Evolutionary conservation across 805 yeast genomes (phyloP).

Genomic region (Pichia paraexigua): DNA sequence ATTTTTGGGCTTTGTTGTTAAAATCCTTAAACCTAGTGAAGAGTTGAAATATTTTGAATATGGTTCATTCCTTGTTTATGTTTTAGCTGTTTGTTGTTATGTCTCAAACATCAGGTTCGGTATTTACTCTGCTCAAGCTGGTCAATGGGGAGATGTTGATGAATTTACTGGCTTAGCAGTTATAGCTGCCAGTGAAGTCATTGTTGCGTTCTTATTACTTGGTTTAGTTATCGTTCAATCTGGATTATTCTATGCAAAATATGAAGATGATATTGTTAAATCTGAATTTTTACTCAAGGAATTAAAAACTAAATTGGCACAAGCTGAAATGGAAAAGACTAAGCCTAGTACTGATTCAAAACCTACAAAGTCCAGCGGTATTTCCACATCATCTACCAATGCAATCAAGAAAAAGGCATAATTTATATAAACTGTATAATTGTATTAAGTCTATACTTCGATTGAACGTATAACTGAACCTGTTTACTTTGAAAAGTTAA

Average conservation of each 20-base stretch:
- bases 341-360: neutral
- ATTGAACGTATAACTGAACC: neutral
- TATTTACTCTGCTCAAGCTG: constrained; percentile 53
- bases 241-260: constrained; percentile 75
- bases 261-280: constrained; percentile 22
- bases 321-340: constrained; percentile 7
- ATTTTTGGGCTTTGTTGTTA: constrained; percentile 61
- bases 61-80: constrained; percentile 67
- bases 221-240: constrained; percentile 83
- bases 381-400: constrained; percentile 11
- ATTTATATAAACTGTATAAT: neutral
- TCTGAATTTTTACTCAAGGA: constrained; percentile 22
- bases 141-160: constrained; percentile 93
- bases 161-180: constrained; percentile 81
- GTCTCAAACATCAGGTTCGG: constrained; percentile 84
- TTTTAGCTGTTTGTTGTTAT: constrained; percentile 69
- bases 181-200: constrained; percentile 79
- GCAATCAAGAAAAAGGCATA: neutral
- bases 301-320: constrained; percentile 14
- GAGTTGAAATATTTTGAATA: constrained; percentile 87
- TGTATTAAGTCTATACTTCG: no score
- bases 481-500: neutral
- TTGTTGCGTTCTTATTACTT: constrained; percentile 58
- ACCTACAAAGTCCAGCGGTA: neutral
- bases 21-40: constrained; percentile 80